Conservation (phyloP, 1,284 basidiomycete genomes). For the Paramarasmius palmivorus region DNA sequence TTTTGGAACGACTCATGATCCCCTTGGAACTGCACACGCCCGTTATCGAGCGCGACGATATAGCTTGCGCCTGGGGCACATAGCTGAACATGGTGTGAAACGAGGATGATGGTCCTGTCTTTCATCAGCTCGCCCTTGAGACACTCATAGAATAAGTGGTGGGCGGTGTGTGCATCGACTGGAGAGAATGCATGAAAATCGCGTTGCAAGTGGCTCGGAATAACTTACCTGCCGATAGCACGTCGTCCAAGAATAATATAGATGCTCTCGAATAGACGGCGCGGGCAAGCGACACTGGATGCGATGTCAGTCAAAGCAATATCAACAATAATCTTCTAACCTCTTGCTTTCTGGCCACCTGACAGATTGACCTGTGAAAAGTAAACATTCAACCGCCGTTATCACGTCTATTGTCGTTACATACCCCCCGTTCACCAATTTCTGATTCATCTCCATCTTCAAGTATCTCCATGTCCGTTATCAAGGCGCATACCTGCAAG, state of each 20-base stretch:
- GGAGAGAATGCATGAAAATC: slow-evolving; percentile 11
- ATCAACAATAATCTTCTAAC: slow-evolving; percentile 33
- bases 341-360: slow-evolving; percentile 94
- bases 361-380: slow-evolving; percentile 74
- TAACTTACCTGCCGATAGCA: slow-evolving; percentile 65
- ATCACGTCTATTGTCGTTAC: slow-evolving; percentile 17
- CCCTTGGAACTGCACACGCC: slow-evolving; percentile 78
- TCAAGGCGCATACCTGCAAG: slow-evolving; percentile 42
- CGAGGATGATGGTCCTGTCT: slow-evolving; percentile 81
- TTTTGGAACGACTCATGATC: slow-evolving; percentile 63
- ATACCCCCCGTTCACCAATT: slow-evolving; percentile 83
- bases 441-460: slow-evolving; percentile 95
- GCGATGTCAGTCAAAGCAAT: background rate
- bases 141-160: slow-evolving; percentile 82
- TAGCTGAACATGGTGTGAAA: slow-evolving; percentile 89
- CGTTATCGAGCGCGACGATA: slow-evolving; percentile 85
- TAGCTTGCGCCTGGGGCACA: slow-evolving; percentile 70
- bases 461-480: slow-evolving; percentile 84
- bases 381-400: slow-evolving; percentile 6
- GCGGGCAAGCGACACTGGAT: slow-evolving; percentile 81
- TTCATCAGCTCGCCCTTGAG: slow-evolving; percentile 82
- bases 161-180: slow-evolving; percentile 88
- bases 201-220: background rate
- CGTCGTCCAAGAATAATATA: slow-evolving; percentile 87
- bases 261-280: slow-evolving; percentile 93